Base-by-base conservation (phyloP, 2,329 filamentous ascomycete species). In the Pseudocercospora musae region DNA sequence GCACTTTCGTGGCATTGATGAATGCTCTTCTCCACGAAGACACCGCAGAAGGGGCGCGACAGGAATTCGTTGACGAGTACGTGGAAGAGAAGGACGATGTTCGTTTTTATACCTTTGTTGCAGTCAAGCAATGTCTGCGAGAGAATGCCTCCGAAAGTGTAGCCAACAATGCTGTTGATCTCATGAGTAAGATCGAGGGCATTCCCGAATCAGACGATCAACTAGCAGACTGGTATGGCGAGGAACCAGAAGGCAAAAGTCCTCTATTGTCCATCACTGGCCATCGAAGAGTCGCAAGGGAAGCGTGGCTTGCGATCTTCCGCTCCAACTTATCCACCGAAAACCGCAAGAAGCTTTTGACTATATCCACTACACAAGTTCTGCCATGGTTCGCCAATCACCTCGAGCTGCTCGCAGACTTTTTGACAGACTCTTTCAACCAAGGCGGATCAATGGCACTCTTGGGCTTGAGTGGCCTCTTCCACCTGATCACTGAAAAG, bases 361-460 rank as follows among this genome's bases (percentile, higher is more conserved):
- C 86, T 63, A 84, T 89, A 64, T 89, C 96, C 78, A 87, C 91
- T 1, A 85, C 85, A 46, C 87, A 87, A 33, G 91, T 97, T 69
- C 89, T 90, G 23, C 93, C 94, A 0, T 96, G 92, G 90, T 96
- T 98, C 77, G 54, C 69, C 25, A 84, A 82, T 53, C 90, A 92
- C 65, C 89, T 92, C 1, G 94, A 98, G 73, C 83, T 96, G 44
- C 84, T 99, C 33, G 92, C 96, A 83, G 95, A 99, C 79, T 99
- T 98, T 76, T 80, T 99, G 59, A 96, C 92, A n/a, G 91, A 95
- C 78, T 96, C 89, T 29, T 98, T 96, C 79, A 85, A 97, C 71
- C 81, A 88, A 7, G 92, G 94, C 57, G 95, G 95, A 49, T 89
- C 92, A 13, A 92, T 88, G 53, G 94, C 95, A 4, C 82, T 99